These are phyloP conservation scores for Sphaerulina musiva DNA, from an alignment of 2,329 filamentous ascomycete genomes.

Conservation along the genomic window DNA sequence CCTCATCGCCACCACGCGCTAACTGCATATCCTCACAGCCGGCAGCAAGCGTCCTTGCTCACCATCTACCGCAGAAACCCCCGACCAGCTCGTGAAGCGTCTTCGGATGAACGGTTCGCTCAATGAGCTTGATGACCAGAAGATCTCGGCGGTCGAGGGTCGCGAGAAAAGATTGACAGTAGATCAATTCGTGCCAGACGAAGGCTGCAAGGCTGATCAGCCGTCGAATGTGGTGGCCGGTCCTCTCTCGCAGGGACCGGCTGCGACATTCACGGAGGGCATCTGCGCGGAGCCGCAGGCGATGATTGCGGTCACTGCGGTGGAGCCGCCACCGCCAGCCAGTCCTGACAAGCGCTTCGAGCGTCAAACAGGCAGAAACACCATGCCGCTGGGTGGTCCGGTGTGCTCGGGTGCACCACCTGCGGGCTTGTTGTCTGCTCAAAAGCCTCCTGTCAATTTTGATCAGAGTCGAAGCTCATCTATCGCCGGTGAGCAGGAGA, in stretches of 20 bases:
- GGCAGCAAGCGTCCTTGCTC: slow-evolving; percentile 1
- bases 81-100: not conserved
- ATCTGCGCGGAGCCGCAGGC: slow-evolving; percentile 5
- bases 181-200: not conserved
- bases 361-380: not conserved
- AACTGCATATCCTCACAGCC: not conserved
- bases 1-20: not conserved
- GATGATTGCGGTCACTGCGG: slow-evolving; percentile 4
- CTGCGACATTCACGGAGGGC: slow-evolving; percentile 1
- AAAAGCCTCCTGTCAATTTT: not conserved
- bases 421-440: not conserved
- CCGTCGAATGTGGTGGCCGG: not conserved
- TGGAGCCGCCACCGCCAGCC: not conserved
- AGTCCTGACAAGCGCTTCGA: not conserved
- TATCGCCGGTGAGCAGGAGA: no score
- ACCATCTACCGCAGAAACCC: not conserved
- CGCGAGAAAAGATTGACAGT: no score
- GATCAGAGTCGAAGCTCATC: not conserved
- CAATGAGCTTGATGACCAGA: not conserved
- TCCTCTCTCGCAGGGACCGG: not conserved
- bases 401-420: no score
- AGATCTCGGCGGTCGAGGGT: not conserved
- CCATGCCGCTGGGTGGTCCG: not conserved
- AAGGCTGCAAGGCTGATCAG: not conserved
- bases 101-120: not conserved